Evolutionary conservation across 1,139 yeast genomes (phyloP), one percentile per base, ranked within the genome.

Genomic region (Martiniozyma asiatica): DNA sequence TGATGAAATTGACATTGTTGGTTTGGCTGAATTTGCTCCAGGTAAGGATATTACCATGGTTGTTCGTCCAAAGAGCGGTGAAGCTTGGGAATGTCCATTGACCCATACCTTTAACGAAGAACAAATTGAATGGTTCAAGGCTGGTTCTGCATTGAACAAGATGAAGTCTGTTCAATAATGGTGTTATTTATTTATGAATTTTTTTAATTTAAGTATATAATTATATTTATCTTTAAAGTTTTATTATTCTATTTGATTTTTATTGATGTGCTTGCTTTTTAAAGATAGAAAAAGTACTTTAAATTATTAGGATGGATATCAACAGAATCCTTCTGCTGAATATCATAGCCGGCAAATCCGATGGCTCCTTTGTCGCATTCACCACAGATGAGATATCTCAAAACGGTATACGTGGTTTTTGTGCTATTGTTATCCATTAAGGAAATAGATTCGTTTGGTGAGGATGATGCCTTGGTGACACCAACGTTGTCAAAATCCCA

Each of bases 111-210:
- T 81, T 73, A 89, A 89, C 72, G 44, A 57, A 42, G 96, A 89
- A 68, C 98, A 89, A 73, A 78, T 89, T 57, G 96, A 84, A 59
- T 89, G 98, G 98, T 89, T 89, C 82, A 87, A 81, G 74, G 73
- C 80, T 53, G 98, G 98, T 70, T 85, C 96, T 51, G 98, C 98
- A 58, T 77, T 89, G 67, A 89, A 89, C 81, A 82, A 79, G 73
- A 87, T 89, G 94, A 41, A 37, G 30, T 24, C 30, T 21, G 19
- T 35, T n/a, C n/a, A n/a, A n/a, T n/a, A n/a, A n/a, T n/a, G n/a
- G n/a, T n/a, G n/a, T n/a, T n/a, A n/a, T n/a, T n/a, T n/a, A n/a
- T n/a, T n/a, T n/a, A n/a, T n/a, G n/a, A n/a, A n/a, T n/a, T n/a
- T n/a, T n/a, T n/a, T n/a, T n/a, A n/a, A n/a, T n/a, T n/a, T n/a